Percentiles rank a stretch among this genome's conserved stretches.
phyloP scores from a whole-genome alignment of 2,329 filamentous ascomycete species.

The Zymoseptoria tritici region DNA sequence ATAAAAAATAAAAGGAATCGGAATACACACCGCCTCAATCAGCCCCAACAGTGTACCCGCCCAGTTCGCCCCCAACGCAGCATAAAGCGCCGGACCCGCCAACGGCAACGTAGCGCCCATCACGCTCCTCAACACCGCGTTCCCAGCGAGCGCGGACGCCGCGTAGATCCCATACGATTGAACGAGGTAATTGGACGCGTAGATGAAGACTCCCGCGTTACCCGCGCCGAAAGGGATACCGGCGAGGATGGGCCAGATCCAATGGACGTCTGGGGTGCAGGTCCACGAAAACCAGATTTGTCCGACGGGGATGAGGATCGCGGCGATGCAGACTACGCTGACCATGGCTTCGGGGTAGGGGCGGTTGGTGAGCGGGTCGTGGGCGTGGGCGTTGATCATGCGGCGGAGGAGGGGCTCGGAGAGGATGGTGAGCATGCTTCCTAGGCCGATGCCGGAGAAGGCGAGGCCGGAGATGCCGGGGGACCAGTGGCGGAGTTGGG shows the following conservation, averaged over 20 bases:
- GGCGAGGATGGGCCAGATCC: constrained; percentile 68
- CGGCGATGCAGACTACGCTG: constrained; percentile 68
- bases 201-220: constrained; percentile 74
- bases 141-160: constrained; percentile 72
- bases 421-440: constrained; percentile 45
- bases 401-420: constrained; percentile 62
- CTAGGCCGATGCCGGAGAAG: constrained; percentile 65
- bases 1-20: constrained; percentile 43
- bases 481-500: constrained; percentile 66
- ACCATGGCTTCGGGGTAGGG: constrained; percentile 74
- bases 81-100: constrained; percentile 66
- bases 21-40: constrained; percentile 65
- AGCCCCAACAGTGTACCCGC: constrained; percentile 68
- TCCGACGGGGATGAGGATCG: constrained; percentile 65
- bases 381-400: constrained; percentile 68
- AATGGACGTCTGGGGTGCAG: constrained; percentile 72
- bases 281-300: constrained; percentile 89
- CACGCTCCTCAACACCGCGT: constrained; percentile 63
- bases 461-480: constrained; percentile 66
- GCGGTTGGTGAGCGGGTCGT: constrained; percentile 67
- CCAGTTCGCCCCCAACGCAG: constrained; percentile 64
- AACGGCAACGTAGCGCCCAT: constrained; percentile 74
- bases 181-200: constrained; percentile 72
- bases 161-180: constrained; percentile 74
- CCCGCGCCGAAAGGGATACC: constrained; percentile 73